Base-by-base conservation (phyloP, 495 filamentous ascomycete genomes). In the Sphaerosporella brunnea region DNA sequence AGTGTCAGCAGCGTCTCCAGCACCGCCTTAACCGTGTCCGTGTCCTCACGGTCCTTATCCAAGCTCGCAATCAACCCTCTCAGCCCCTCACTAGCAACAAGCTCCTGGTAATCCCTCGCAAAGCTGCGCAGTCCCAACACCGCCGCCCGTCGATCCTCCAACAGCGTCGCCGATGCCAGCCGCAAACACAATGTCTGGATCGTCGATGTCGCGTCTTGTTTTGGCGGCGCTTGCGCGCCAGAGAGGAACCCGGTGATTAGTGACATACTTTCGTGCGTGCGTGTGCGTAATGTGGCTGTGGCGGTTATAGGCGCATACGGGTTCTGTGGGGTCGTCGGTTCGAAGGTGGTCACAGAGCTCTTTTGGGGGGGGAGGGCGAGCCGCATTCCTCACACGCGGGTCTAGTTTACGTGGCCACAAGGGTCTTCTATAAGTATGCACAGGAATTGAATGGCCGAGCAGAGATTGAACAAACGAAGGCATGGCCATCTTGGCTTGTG, bases 1-100 rank as follows among this genome's bases (percentile, higher is more conserved):
- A 97, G 75, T 79, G 85, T 84, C 65, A 96, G 68, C 56, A 97
- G 67, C 40, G 90, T 96, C 71, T 97, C 90, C 52, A 97, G 68
- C 48, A 90, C 81, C 49, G 92, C 76, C 65, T 94, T 93, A 58
- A 84, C 78, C 18, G 90, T 96, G 64, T 97, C 90, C 53, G 93
- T 82, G 77, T 97, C 90, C 62, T 94, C 86, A 20, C 75, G 75
- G 70, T 96, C 90, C 63, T 83, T 82, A 45, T 73, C 75, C 41
- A 97, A 66, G 53, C 82, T 82, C 35, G 71, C 75, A 54, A 97
- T 96, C 51, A 97, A 70, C 47, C 78, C 82, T 48, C 86, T 74
- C 23, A 97, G 68, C 19, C 84, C 80, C 35, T 84, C 87, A 0
- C 86, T 93, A 9, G 90, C 86, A n/a, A 97, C 90, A 9, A 84